A percentile compares a stretch with the other conserved stretches of the same genome.
These are phyloP conservation scores for Aspergillus hiratsukae DNA, from an alignment of 2,329 filamentous ascomycete genomes.

Conservation along the genomic window DNA sequence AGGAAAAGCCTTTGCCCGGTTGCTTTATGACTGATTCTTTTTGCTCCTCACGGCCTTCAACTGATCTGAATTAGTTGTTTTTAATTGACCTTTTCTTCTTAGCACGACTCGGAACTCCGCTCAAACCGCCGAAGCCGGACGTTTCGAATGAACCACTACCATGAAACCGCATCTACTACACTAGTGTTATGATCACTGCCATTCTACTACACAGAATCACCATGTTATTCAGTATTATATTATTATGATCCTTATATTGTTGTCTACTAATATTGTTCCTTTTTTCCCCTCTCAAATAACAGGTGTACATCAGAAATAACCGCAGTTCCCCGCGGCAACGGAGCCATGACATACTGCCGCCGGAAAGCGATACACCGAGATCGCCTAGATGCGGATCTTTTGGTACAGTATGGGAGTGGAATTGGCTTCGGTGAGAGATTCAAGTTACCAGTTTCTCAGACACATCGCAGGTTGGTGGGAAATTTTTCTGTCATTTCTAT, in stretches of 20 bases:
- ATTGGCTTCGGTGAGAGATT: background rate
- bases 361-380: conserved; percentile 9
- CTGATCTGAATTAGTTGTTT: conserved; percentile 5
- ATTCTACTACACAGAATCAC: no score
- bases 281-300: no score
- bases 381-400: conserved; percentile 3
- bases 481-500: background rate
- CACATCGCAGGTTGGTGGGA: background rate
- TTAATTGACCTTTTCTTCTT: conserved; percentile 1
- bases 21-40: conserved; percentile 3
- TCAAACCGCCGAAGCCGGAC: conserved; percentile 27
- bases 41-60: conserved; percentile 2
- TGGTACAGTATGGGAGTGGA: background rate
- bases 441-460: background rate
- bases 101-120: conserved; percentile 4
- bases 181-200: background rate
- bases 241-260: no score
- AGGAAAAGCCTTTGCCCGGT: conserved; percentile 24
- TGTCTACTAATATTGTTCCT: no score
- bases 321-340: conserved; percentile 15
- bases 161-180: background rate
- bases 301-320: background rate
- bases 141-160: conserved; percentile 11
- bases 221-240: no score
- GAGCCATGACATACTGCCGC: conserved; percentile 4